phyloP scores from a whole-genome alignment of 1,284 basidiomycete species.

The Leccinum pallidistipes region DNA sequence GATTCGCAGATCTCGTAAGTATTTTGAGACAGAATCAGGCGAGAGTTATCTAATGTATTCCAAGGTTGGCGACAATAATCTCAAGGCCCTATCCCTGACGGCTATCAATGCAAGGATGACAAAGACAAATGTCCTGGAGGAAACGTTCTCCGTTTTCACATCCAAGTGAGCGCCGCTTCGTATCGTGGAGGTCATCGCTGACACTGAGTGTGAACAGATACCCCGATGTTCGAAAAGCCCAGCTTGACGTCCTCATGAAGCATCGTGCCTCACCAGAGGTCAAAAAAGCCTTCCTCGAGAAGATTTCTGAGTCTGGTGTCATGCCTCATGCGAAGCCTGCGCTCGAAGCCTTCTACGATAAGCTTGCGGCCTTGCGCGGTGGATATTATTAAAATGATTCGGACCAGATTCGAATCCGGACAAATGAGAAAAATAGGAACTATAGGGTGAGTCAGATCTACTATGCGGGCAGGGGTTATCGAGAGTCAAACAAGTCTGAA shows the following conservation, averaged over 20 bases:
- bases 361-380: constrained; percentile 2
- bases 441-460: not conserved
- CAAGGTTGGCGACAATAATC: constrained; percentile 21
- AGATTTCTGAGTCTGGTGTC: constrained; percentile 10
- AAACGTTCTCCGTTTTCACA: constrained; percentile 33
- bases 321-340: constrained; percentile 21
- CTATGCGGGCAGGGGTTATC: not conserved
- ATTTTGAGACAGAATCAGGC: not conserved
- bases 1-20: constrained; percentile 28
- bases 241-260: constrained; percentile 17
- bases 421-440: not conserved
- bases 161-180: constrained; percentile 22
- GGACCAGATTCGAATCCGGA: not conserved
- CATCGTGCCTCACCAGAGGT: constrained; percentile 13
- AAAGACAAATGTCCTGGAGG: constrained; percentile 28
- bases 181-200: not conserved
- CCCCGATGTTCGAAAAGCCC: constrained; percentile 18
- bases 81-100: constrained; percentile 22
- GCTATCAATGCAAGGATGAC: constrained; percentile 26
- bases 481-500: not conserved
- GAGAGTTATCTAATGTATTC: not conserved
- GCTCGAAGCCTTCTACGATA: constrained; percentile 25
- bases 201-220: constrained; percentile 20
- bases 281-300: constrained; percentile 17
- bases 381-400: too few species aligned